Conservation (phyloP, 2,329 filamentous ascomycete genomes). For the Penicillium sp. region DNA sequence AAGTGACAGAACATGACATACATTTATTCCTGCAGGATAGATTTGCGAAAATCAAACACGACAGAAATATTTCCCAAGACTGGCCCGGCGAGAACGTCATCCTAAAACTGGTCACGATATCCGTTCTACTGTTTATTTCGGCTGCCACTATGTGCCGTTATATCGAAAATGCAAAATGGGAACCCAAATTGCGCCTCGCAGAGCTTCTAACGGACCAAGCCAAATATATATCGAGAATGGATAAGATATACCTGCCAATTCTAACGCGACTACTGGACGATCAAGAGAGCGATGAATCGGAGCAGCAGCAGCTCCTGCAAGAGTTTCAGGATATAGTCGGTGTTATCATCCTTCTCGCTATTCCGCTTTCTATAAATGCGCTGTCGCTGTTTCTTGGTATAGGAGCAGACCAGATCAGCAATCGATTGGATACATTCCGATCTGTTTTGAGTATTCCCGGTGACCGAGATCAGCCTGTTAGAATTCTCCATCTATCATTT, state of each 20-base stretch:
- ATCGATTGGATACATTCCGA: constrained; percentile 17
- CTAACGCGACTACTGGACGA: constrained; percentile 6
- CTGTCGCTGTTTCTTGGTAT: constrained; percentile 14
- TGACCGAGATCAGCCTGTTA: constrained; percentile 13
- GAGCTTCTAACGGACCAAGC: constrained; percentile 5
- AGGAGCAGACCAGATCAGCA: constrained; percentile 3
- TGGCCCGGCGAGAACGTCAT: constrained; percentile 15
- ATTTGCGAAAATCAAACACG: constrained; percentile 15
- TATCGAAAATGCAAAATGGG: constrained; percentile 10
- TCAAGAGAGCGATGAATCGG: constrained; percentile 1
- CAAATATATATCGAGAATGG: constrained; percentile 10
- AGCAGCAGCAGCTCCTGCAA: constrained; percentile 5
- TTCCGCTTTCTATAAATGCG: constrained; percentile 20
- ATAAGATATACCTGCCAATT: constrained; percentile 24
- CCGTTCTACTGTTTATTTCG: constrained; percentile 21
- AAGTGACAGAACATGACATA: constrained; percentile 27
- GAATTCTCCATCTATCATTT: constrained; percentile 31
- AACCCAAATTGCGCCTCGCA: constrained; percentile 8
- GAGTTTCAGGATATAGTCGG: constrained; percentile 21
- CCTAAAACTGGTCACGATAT: constrained; percentile 7
- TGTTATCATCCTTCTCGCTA: constrained; percentile 18
- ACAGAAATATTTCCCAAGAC: constrained; percentile 6
- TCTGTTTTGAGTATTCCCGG: constrained; percentile 18
- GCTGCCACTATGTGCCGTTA: constrained; percentile 19
- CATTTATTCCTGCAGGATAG: constrained; percentile 21